Conservation (phyloP, 2,329 filamentous ascomycete species). For the Ploettnerulaceae sp. region DNA sequence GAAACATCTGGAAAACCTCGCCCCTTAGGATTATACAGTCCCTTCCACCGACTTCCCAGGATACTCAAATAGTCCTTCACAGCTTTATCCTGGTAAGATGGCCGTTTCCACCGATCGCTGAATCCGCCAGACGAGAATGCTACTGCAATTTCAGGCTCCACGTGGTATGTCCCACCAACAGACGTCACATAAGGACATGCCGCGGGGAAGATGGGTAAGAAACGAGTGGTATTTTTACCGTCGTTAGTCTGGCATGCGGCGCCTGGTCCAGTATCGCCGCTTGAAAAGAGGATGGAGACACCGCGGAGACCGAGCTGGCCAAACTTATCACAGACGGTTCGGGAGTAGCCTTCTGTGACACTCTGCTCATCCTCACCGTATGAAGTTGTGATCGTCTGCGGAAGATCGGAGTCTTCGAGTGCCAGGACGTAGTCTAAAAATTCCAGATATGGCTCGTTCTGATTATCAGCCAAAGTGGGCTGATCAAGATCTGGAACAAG, state of each 20-base stretch:
- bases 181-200: slow-evolving; percentile 63
- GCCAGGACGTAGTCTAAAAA: slow-evolving; percentile 53
- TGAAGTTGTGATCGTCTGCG: slow-evolving; percentile 57
- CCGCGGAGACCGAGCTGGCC: slow-evolving; percentile 59
- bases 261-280: slow-evolving; percentile 54
- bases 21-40: slow-evolving; percentile 41
- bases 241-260: slow-evolving; percentile 50
- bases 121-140: slow-evolving; percentile 44
- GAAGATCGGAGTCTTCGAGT: slow-evolving; percentile 41
- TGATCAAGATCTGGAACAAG: slow-evolving; percentile 37
- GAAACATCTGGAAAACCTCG: slow-evolving; percentile 48
- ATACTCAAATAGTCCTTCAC: slow-evolving; percentile 42
- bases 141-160: slow-evolving; percentile 23
- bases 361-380: slow-evolving; percentile 64
- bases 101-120: slow-evolving; percentile 43
- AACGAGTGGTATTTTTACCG: slow-evolving; percentile 41
- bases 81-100: slow-evolving; percentile 41
- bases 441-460: slow-evolving; percentile 64
- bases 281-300: slow-evolving; percentile 54
- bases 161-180: slow-evolving; percentile 48
- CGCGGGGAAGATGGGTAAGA: slow-evolving; percentile 58
- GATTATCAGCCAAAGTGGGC: too few species aligned
- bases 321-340: slow-evolving; percentile 56
- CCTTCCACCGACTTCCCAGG: too few species aligned
- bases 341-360: slow-evolving; percentile 55